Conservation (phyloP, 192 early-diverging fungal species). For the Entomortierella chlamydospora region DNA sequence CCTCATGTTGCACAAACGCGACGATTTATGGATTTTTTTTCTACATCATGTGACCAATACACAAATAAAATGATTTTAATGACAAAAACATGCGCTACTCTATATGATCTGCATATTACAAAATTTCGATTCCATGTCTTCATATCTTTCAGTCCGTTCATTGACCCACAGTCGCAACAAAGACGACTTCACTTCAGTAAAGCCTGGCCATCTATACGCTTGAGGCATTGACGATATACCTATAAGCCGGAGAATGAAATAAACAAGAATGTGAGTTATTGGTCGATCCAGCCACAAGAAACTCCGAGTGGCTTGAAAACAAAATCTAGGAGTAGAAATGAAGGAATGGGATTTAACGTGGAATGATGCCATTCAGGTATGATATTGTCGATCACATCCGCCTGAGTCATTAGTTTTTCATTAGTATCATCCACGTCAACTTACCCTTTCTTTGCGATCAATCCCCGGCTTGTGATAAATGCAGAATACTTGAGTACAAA, state of each 20-base stretch:
- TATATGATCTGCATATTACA: too few species aligned
- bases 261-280: background rate
- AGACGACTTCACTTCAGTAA: too few species aligned
- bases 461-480: constrained; percentile 57
- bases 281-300: background rate
- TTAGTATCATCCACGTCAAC: background rate
- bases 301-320: background rate
- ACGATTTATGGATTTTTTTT: too few species aligned
- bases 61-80: too few species aligned
- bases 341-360: too few species aligned
- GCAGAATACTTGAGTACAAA: constrained; percentile 68
- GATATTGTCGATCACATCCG: background rate
- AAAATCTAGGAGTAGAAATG: background rate
- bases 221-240: constrained; percentile 43
- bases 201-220: constrained; percentile 18
- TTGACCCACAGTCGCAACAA: too few species aligned
- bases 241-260: constrained; percentile 11
- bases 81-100: too few species aligned
- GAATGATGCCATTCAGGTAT: constrained; percentile 4
- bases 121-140: too few species aligned
- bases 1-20: too few species aligned
- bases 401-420: background rate
- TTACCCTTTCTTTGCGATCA: constrained; percentile 66
- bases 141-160: too few species aligned
- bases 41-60: too few species aligned